phyloP scores from a whole-genome alignment of 495 filamentous ascomycete species.

The Penicillium tannophilum region DNA sequence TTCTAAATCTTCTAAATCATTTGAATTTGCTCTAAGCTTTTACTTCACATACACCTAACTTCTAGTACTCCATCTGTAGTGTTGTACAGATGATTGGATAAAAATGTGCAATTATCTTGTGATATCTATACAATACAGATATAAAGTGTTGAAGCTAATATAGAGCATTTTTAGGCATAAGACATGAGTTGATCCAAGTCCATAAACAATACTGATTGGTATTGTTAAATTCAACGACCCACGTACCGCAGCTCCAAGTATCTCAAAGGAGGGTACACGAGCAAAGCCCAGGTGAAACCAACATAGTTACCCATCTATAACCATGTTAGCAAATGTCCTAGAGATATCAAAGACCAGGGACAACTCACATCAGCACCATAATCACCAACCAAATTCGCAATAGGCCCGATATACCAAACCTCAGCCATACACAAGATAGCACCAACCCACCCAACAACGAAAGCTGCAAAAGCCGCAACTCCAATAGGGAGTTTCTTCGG shows the following conservation, averaged over 20 bases:
- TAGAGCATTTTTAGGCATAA: background rate
- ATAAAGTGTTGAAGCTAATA: background rate
- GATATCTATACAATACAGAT: background rate
- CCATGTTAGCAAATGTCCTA: constrained; percentile 14
- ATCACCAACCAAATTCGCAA: constrained; percentile 58
- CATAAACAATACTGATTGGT: background rate
- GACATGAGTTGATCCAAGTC: constrained; percentile 4
- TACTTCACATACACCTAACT: too few species aligned
- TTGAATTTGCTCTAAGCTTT: too few species aligned
- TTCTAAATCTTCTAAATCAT: constrained; percentile 1
- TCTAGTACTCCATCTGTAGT: background rate
- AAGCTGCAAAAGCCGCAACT: constrained; percentile 61
- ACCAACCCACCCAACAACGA: constrained; percentile 70
- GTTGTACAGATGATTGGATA: background rate
- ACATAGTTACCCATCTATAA: constrained; percentile 54
- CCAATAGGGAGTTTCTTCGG: constrained; percentile 62
- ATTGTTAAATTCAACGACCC: background rate
- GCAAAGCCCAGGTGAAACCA: constrained; percentile 48
- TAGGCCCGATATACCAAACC: constrained; percentile 66
- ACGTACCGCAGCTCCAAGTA: constrained; percentile 46
- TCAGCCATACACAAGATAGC: constrained; percentile 73
- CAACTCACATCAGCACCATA: constrained; percentile 60
- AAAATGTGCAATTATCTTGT: background rate
- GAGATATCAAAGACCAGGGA: background rate
- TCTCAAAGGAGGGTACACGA: constrained; percentile 54